Evolutionary conservation across 371 early-diverging fungal species (phyloP), one percentile per base, ranked within the genome.

Genomic region (Mortierella sp.): DNA sequence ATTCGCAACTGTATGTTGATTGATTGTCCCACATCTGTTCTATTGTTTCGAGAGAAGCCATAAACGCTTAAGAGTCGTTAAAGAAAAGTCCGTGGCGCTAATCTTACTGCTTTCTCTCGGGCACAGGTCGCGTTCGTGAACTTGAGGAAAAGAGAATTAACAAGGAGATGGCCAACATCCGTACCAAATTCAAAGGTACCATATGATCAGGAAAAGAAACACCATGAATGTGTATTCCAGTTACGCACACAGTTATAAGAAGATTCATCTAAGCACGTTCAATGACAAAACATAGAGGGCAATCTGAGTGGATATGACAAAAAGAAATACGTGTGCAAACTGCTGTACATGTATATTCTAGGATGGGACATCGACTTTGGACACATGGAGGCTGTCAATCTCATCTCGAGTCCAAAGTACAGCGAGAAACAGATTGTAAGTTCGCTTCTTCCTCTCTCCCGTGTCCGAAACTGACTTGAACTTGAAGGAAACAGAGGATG

Each of bases 351-450:
- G 94, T 97, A 96, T 70, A 93, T 99, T 71, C 92, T 97, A 54
- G 99, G 99, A 27, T 98, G 95, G 92, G 95, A 97, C 21, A 91
- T 98, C 46, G 97, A 98, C 71, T 96, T 99, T 84, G 99, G 99
- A 27, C 96, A 98, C 78, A 84, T 93, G 70, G 98, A 99, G 78
- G 96, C 97, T 23, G 94, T 98, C 59, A 92, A 95, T 60, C 84
- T 99, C 53, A 89, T 97, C 58, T 88, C 90, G 17, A 94, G 95
- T 65, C 61, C 78, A 34, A 96, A 95, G 70, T 99, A 95, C 82
- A 94, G 95, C 61, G 99, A 99, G 70, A 98, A 98, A 73, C 96
- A 97, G 78, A 96, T 99, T 70, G 95, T 94, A 85, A 80, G 86
- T 79, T n/a, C 6, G 2, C 24, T 27, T 27, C 9, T 19, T 55